These are phyloP conservation scores for Tolypocladium tropicale DNA, from an alignment of 2,329 filamentous ascomycete genomes.

Conservation along the genomic window DNA sequence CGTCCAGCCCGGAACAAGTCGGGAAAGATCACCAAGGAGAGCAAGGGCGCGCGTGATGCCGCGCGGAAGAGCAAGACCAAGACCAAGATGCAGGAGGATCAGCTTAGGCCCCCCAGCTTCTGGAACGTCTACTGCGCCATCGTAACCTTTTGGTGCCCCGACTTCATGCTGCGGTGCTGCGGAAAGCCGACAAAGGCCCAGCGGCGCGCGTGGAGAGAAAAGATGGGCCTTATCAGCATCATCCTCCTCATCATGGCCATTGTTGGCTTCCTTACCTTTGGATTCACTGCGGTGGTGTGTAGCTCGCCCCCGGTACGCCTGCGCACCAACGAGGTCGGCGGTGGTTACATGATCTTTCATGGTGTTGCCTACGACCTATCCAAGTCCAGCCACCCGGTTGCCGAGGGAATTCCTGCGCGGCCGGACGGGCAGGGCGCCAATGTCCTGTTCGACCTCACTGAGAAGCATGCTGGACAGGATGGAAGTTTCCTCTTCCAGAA, in stretches of 20 bases:
- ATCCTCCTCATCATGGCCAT: conserved; percentile 79
- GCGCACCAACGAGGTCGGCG: conserved; percentile 69
- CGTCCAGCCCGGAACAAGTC: conserved; percentile 35
- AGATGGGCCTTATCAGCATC: conserved; percentile 92
- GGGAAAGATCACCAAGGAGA: conserved; percentile 54
- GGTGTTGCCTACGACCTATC: conserved; percentile 81
- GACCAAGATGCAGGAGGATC: conserved; percentile 42
- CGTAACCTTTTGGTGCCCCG: conserved; percentile 89
- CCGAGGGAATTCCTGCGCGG: conserved; percentile 59
- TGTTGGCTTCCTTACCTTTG: conserved; percentile 93
- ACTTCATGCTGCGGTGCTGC: conserved; percentile 74
- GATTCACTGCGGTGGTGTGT: conserved; percentile 86
- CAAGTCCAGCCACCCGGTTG: conserved; percentile 66
- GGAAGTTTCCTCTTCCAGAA: conserved; percentile 98
- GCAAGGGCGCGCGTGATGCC: conserved; percentile 28
- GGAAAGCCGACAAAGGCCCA: conserved; percentile 79
- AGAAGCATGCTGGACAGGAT: conserved; percentile 78
- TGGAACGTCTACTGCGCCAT: conserved; percentile 96
- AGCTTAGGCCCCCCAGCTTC: conserved; percentile 68
- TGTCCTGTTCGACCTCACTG: conserved; percentile 75
- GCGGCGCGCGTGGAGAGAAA: conserved; percentile 90
- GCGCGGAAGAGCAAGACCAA: conserved; percentile 29
- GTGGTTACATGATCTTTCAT: conserved; percentile 92
- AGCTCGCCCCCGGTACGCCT: conserved; percentile 60
- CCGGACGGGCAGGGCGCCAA: conserved; percentile 50